A percentile compares a stretch with the other conserved stretches of the same genome.
Conservation (phyloP, 192 early-diverging fungal species). For the Dissophora globulifera region DNA sequence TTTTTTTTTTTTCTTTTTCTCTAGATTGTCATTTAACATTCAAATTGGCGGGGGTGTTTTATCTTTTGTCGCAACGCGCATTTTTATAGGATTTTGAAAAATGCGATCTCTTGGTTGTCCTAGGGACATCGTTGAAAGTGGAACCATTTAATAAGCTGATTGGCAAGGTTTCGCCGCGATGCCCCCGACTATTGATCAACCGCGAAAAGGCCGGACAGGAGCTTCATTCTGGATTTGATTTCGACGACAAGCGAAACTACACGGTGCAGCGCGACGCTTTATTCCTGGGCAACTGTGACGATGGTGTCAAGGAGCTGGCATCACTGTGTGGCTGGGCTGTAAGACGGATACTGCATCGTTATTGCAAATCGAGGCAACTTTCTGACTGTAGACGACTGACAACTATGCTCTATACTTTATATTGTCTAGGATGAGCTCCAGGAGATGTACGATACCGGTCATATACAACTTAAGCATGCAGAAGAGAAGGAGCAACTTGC, state of each 20-base stretch:
- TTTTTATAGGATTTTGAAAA: conserved; percentile 69
- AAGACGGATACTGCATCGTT: conserved; percentile 4
- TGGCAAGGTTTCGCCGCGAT: conserved; percentile 64
- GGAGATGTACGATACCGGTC: conserved; percentile 39
- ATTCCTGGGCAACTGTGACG: conserved; percentile 86
- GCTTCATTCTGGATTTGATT: conserved; percentile 79
- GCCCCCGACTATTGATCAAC: conserved; percentile 94
- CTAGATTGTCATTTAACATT: background rate
- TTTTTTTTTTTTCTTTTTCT: background rate
- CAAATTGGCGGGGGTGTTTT: no score
- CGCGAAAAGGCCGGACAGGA: conserved; percentile 80
- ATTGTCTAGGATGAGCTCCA: conserved; percentile 30
- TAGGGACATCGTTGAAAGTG: conserved; percentile 93
- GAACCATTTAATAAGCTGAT: conserved; percentile 90
- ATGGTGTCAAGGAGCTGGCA: conserved; percentile 75
- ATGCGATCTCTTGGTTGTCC: conserved; percentile 91
- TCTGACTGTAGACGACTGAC: background rate
- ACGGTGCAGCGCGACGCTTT: conserved; percentile 81
- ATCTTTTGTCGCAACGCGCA: no score
- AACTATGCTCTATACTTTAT: background rate
- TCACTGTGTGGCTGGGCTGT: conserved; percentile 79
- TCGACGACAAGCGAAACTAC: conserved; percentile 70
- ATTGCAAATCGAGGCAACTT: background rate
- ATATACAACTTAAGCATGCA: conserved; percentile 10
- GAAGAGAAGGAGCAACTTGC: conserved; percentile 6